Conservation (phyloP, 163 green algal species). For the Scenedesmus sp. region DNA sequence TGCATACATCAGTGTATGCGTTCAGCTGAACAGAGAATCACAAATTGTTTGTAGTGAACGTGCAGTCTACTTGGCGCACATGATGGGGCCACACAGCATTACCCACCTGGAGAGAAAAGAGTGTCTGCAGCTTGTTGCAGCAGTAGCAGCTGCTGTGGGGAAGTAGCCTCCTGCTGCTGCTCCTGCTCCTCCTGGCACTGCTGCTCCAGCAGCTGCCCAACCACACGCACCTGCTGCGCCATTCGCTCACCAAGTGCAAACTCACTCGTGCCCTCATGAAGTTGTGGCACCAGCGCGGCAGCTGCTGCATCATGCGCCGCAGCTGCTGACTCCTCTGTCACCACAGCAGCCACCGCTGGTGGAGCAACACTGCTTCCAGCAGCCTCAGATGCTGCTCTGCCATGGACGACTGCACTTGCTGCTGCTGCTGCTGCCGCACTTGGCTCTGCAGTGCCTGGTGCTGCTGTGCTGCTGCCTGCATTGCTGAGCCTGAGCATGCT, state of each 20-base stretch:
- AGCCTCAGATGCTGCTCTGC: background rate
- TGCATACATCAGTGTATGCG: no score
- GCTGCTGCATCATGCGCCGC: background rate
- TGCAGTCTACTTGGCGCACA: background rate
- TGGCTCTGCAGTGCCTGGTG: background rate
- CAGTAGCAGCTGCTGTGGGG: background rate
- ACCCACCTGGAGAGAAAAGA: background rate
- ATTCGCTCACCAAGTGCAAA: background rate
- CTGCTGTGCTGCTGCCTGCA: background rate
- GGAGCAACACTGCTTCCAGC: background rate
- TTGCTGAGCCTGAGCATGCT: background rate
- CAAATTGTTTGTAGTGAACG: background rate
- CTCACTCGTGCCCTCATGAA: background rate
- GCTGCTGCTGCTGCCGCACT: constrained; percentile 18
- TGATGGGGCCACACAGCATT: background rate
- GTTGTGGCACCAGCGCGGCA: background rate
- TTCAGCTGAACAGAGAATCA: background rate
- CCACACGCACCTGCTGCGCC: background rate
- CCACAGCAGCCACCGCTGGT: background rate
- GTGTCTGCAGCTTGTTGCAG: background rate
- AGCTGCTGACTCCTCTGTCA: background rate
- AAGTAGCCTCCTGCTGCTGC: constrained; percentile 13
- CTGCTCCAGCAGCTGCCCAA: background rate
- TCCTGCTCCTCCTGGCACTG: constrained; percentile 13
- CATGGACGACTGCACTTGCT: background rate